Evolutionary conservation across 257 asterid species (phyloP).

Genomic region (Datura wrightii): DNA sequence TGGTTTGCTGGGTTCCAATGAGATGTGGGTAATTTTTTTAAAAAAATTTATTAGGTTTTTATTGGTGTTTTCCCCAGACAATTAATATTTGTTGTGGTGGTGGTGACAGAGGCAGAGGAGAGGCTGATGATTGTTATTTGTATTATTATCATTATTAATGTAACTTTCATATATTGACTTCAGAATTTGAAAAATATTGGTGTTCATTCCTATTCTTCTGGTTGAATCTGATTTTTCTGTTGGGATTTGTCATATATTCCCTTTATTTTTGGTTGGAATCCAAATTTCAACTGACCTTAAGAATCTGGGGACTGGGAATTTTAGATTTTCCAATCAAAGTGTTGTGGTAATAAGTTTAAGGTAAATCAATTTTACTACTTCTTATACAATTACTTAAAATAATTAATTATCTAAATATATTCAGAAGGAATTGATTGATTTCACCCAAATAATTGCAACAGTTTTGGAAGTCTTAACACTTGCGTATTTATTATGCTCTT

Average conservation of each 20-base stretch:
- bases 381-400: background rate
- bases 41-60: background rate
- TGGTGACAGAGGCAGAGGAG: background rate
- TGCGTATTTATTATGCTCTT: background rate
- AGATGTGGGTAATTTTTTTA: slow-evolving; percentile 27
- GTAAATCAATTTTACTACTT: background rate
- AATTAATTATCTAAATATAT: background rate
- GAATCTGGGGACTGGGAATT: background rate
- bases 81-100: slow-evolving; percentile 22
- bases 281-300: background rate
- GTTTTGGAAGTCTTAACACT: background rate
- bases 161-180: background rate
- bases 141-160: background rate
- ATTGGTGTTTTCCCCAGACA: slow-evolving; percentile 14
- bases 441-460: background rate
- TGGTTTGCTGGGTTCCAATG: slow-evolving; percentile 33
- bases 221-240: slow-evolving; percentile 9
- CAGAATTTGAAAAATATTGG: background rate
- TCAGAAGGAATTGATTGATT: background rate
- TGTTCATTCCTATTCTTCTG: background rate
- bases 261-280: slow-evolving; percentile 21
- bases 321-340: background rate
- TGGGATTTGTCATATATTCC: background rate
- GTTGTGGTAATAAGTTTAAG: background rate
- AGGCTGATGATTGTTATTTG: background rate